These are phyloP conservation scores for Solanum hybrid DNA, from an alignment of 305 asterid genomes.

Conservation along the genomic window DNA sequence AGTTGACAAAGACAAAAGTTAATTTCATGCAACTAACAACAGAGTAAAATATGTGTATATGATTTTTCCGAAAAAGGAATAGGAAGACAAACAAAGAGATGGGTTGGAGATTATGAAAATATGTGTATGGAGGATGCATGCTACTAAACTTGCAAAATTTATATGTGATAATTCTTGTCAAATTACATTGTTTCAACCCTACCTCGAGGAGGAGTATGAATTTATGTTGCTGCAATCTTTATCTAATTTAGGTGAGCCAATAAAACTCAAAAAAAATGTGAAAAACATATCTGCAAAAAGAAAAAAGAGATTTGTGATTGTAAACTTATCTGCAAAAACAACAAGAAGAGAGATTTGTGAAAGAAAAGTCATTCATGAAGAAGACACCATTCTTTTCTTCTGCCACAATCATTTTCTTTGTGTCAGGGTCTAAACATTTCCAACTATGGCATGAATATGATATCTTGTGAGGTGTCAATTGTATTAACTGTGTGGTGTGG, in stretches of 20 bases:
- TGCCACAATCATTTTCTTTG: not conserved
- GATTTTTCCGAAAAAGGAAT: not conserved
- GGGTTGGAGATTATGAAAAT: not conserved
- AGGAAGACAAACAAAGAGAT: not conserved
- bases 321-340: not conserved
- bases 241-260: not conserved
- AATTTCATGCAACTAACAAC: not conserved
- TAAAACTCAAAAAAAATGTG: not conserved
- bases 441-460: not conserved
- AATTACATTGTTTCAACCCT: not conserved
- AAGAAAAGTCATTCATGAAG: not conserved
- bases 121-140: not conserved
- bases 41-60: not conserved
- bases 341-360: not conserved
- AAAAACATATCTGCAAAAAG: not conserved
- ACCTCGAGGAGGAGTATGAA: not conserved
- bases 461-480: not conserved
- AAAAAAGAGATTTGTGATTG: not conserved
- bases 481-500: not conserved
- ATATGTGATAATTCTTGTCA: not conserved
- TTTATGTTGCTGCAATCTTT: not conserved
- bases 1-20: too few species aligned
- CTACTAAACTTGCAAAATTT: not conserved
- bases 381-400: not conserved
- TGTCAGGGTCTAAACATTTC: not conserved